Base-by-base conservation (phyloP, 1,284 basidiomycete species). In the Pyrrhoderma noxium region DNA sequence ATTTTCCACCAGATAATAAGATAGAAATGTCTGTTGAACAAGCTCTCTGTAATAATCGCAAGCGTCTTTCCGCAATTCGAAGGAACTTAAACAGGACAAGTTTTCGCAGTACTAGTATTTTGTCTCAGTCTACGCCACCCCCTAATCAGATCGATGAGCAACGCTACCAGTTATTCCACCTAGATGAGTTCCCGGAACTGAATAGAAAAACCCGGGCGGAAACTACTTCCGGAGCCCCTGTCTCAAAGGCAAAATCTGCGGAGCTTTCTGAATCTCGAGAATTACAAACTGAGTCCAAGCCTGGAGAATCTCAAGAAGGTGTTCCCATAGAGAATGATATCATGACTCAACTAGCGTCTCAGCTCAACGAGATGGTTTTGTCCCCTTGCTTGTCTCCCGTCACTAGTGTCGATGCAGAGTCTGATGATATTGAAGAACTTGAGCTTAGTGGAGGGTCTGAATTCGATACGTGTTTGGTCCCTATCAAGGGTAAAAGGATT, bases 331-430 rank as follows among this genome's bases (percentile, higher is more conserved):
- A 31, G 11, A 31, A 11, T 31, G 27, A 40, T n/a, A 23, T 42
- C 8, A 52, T 52, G 45, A 38, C 13, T 49, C 60, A 23, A 18
- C 64, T 23, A 67, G 69, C 53, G 66, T 70, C 56, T 48, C 60
- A 52, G 35, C 45, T 51, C 11, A 48, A 27, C 31, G 44, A 43
- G 13, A 39, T 40, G 34, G 23, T 36, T 25, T 37, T 49, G 19
- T 47, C 45, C 25, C 53, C 47, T 9, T 51, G 48, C 21, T 23
- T 43, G 13, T 14, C 21, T 19, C 48, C 37, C 13, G 42, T 45
- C 2, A 8, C 44, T 18, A 19, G 31, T 23, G 35, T 19, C 22
- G 22, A 18, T 25, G 18, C 34, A 3, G 37, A 50, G 35, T 8
- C 8, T 9, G n/a, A 36, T 25, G 16, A 35, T 19, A 22, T 41